Evolutionary conservation across 805 yeast species (phyloP).

Genomic region (Yamadazyma nakazawae): DNA sequence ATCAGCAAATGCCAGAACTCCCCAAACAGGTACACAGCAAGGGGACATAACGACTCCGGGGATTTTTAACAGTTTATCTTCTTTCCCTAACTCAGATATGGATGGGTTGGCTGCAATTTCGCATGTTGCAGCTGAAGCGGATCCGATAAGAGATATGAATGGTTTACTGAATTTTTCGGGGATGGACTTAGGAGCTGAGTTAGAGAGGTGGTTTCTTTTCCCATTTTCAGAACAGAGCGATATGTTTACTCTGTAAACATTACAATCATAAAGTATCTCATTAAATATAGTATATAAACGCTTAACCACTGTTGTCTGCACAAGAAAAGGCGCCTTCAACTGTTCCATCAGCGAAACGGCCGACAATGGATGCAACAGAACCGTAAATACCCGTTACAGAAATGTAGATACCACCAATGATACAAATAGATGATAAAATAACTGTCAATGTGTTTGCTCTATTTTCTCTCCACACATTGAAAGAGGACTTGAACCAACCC

Average conservation of each 20-base stretch:
- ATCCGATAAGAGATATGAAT: conserved; percentile 5
- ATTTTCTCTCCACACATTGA: neutral
- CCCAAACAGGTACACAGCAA: neutral
- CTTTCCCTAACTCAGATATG: conserved; percentile 2
- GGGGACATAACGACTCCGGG: neutral
- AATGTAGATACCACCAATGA: conserved; percentile 9
- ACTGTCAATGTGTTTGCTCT: neutral
- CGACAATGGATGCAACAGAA: conserved; percentile 9
- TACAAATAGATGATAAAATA: neutral
- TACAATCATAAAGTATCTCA: too few relatives aligned
- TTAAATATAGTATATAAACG: too few relatives aligned
- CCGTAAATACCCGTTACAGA: conserved; percentile 10
- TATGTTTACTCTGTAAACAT: neutral
- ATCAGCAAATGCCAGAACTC: neutral
- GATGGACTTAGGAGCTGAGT: conserved; percentile 11
- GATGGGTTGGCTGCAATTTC: conserved; percentile 8
- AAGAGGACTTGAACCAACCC: conserved; percentile 1
- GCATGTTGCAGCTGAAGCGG: conserved; percentile 6
- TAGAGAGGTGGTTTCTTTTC: conserved; percentile 15
- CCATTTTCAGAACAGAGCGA: conserved; percentile 12
- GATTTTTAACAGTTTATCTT: neutral
- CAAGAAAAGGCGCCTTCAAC: conserved; percentile 11
- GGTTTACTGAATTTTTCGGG: conserved; percentile 6
- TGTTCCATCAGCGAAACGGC: conserved; percentile 8
- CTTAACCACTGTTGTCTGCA: conserved; percentile 9